These are phyloP conservation scores for Erigeron canadensis DNA, from an alignment of 129 eudicot genomes.

Conservation along the genomic window DNA sequence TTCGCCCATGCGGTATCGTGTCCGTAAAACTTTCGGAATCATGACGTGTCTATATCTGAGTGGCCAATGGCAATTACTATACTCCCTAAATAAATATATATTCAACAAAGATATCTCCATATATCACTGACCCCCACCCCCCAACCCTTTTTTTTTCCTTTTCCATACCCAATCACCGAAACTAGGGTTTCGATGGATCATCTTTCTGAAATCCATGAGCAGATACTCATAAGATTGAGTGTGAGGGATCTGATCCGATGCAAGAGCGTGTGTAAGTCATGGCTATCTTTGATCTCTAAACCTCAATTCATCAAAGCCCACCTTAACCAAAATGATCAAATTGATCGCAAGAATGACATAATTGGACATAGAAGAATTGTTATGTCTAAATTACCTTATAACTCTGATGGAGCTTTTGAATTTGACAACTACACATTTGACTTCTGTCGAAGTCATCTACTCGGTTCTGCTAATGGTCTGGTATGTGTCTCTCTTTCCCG, in stretches of 20 bases:
- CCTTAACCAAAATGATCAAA: background rate
- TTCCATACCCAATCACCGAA: no score
- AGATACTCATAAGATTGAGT: constrained; percentile 2
- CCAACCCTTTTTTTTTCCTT: no score
- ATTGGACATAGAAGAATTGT: background rate
- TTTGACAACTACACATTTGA: background rate
- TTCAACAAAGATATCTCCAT: no score
- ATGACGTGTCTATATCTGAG: no score
- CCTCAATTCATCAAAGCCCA: background rate
- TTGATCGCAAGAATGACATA: background rate
- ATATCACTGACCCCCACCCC: no score
- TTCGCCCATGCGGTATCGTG: no score
- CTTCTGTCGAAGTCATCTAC: background rate
- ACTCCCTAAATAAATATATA: no score
- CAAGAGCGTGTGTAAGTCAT: constrained; percentile 9
- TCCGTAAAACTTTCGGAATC: no score
- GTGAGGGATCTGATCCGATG: background rate
- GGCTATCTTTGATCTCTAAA: background rate
- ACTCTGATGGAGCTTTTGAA: background rate
- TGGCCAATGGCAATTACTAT: no score
- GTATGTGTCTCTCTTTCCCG: background rate
- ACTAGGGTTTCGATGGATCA: constrained; percentile 9
- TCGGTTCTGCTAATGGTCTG: background rate
- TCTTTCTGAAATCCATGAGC: background rate
- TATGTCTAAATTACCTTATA: background rate